These are phyloP conservation scores for Ramaria sp. DNA, from an alignment of 768 basidiomycete species.

Conservation along the genomic window DNA sequence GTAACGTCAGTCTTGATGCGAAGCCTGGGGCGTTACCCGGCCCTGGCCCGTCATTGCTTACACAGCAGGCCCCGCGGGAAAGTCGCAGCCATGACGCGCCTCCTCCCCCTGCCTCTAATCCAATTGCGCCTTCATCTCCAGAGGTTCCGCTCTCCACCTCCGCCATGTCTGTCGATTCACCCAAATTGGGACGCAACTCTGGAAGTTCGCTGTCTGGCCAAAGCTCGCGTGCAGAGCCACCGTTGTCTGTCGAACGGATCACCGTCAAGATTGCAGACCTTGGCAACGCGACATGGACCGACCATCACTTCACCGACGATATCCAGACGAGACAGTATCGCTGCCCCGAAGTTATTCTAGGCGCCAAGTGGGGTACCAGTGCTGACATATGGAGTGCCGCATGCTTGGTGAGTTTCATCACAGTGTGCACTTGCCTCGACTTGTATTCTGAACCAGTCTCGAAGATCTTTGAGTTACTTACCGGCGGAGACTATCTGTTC, in stretches of 20 bases:
- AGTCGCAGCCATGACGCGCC: constrained; percentile 20
- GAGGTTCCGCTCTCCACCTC: constrained; percentile 19
- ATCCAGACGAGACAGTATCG: constrained; percentile 97
- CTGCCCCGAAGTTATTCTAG: constrained; percentile 94
- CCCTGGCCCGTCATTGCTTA: constrained; percentile 60
- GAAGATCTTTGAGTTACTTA: constrained; percentile 89
- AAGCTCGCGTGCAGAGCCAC: constrained; percentile 6
- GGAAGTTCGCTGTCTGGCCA: not conserved
- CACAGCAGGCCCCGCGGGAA: constrained; percentile 44
- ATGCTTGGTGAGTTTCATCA: constrained; percentile 82
- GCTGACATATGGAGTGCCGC: constrained; percentile 97
- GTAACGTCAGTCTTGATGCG: constrained; percentile 34
- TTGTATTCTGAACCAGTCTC: no score
- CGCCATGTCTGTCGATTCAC: constrained; percentile 14
- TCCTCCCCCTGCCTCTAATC: constrained; percentile 12
- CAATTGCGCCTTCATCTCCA: constrained; percentile 5
- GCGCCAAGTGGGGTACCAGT: constrained; percentile 90
- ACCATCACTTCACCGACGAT: constrained; percentile 98
- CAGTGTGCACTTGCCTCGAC: no score
- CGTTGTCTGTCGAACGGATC: constrained; percentile 50
- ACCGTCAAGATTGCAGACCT: constrained; percentile 99
- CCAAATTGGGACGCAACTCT: not conserved
- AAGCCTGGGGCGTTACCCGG: constrained; percentile 17
- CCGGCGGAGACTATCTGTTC: constrained; percentile 96
- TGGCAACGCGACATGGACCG: constrained; percentile 88